Base-by-base conservation (phyloP, 805 yeast species). In the Saccharomyces paradoxus region DNA sequence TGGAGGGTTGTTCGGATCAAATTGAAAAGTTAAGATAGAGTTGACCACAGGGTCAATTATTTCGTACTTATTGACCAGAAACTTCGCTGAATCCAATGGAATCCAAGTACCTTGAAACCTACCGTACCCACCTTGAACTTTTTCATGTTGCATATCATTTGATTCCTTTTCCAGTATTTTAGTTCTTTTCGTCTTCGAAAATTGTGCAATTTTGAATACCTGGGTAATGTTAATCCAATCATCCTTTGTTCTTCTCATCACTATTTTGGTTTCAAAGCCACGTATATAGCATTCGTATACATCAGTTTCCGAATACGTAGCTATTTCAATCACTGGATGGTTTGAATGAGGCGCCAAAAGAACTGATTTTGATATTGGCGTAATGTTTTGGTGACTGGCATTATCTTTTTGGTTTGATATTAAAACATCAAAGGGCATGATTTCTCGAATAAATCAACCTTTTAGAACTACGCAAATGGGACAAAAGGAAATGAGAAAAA, bases 221-320 rank as follows among this genome's bases (percentile, higher is more conserved):
- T 87, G 96, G 0, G 95, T 87, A 24, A 90, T 89, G 65, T 87
- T 87, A 53, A 94, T 89, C 98, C 98, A 94, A 62, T 91, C 87
- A 68, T 94, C 99, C 50, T 80, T 77, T 57, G 88, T 84, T 55
- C 98, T 77, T 63, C 98, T 81, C 98, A 94, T 94, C 1, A 68
- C 67, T 46, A 70, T 63, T 21, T 66, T 58, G 10, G 68, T 60
- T 54, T 63, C 71, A 46, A 53, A 61, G 52, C 84, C 88, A 32
- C 80, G 75, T 46, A 87, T 79, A 50, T 83, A 83, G 65, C 83
- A 80, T 65, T 85, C 90, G 64, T 69, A 77, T 6, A 79, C 83
- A 52, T 79, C 82, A 1, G 76, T 74, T 61, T 77, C 77, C 3
- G 81, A 75, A 60, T 79, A 79, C 5, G 79, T 77, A 1, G 81